These are phyloP conservation scores for Septoria linicola DNA, from an alignment of 2,329 filamentous ascomycete species.

Conservation along the genomic window DNA sequence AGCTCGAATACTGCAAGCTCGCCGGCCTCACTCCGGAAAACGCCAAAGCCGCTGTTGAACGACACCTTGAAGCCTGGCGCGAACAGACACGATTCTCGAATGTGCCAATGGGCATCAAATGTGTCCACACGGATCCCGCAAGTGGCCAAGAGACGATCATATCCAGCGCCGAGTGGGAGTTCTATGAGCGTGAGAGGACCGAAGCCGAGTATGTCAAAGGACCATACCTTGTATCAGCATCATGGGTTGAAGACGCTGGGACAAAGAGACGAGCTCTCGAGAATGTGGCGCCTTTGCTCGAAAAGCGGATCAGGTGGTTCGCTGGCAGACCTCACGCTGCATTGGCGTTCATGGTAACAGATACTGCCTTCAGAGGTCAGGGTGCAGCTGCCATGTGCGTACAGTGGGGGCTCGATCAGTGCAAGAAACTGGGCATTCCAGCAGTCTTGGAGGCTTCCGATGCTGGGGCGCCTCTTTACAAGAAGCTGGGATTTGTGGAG, in stretches of 20 bases:
- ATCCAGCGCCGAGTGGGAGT: conserved; percentile 28
- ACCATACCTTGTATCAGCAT: conserved; percentile 21
- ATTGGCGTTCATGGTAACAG: conserved; percentile 34
- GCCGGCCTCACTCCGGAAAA: conserved; percentile 24
- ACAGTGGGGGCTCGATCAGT: conserved; percentile 41
- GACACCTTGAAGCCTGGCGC: conserved; percentile 27
- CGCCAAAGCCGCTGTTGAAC: conserved; percentile 16
- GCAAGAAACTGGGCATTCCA: conserved; percentile 37
- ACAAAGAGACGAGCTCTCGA: conserved; percentile 8
- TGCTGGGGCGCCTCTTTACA: conserved; percentile 39
- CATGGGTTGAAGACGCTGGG: conserved; percentile 23
- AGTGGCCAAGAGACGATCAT: conserved; percentile 25
- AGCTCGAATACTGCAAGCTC: conserved; percentile 15
- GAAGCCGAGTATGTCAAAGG: conserved; percentile 17
- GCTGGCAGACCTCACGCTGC: conserved; percentile 21
- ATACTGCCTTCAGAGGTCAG: conserved; percentile 39
- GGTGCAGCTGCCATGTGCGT: conserved; percentile 41
- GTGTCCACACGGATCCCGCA: conserved; percentile 23
- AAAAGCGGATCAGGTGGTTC: conserved; percentile 24
- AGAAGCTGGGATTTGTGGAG: conserved; percentile 37
- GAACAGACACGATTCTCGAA: conserved; percentile 22
- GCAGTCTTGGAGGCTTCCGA: conserved; percentile 42
- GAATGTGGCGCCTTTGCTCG: conserved; percentile 17
- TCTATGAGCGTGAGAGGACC: conserved; percentile 22
- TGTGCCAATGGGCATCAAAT: conserved; percentile 24